These are phyloP conservation scores for Trametes maxima DNA, from an alignment of 768 basidiomycete genomes.

Conservation along the genomic window DNA sequence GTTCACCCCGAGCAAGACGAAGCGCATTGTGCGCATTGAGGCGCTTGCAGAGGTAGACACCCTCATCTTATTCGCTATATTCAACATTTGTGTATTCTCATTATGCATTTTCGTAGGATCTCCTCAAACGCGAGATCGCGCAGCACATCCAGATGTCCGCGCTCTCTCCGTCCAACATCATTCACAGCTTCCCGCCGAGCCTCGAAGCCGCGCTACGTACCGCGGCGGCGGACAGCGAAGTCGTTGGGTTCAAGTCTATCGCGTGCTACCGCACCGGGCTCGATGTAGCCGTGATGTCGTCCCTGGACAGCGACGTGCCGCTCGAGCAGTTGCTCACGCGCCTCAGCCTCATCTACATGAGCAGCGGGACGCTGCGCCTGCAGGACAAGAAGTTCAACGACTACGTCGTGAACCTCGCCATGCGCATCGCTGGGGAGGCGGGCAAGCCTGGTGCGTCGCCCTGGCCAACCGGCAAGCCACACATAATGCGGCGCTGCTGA, in stretches of 20 bases:
- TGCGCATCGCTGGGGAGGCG: conserved; percentile 52
- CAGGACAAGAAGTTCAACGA: conserved; percentile 69
- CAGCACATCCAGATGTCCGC: conserved; percentile 31
- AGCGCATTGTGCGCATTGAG: conserved; percentile 71
- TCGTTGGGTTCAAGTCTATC: conserved; percentile 76
- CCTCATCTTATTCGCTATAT: neutral
- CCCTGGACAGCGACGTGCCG: neutral
- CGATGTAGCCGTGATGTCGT: conserved; percentile 41
- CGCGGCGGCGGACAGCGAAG: conserved; percentile 46
- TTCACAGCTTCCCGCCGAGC: conserved; percentile 30
- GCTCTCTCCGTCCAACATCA: conserved; percentile 15
- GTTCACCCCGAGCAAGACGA: conserved; percentile 53
- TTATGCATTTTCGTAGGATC: neutral
- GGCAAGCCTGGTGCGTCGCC: conserved; percentile 57
- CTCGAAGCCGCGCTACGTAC: conserved; percentile 42
- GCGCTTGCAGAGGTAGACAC: conserved; percentile 63
- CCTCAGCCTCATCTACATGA: conserved; percentile 39
- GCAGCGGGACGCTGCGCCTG: conserved; percentile 49
- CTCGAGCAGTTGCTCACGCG: conserved; percentile 35
- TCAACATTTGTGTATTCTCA: too few relatives aligned
- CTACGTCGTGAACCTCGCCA: conserved; percentile 55
- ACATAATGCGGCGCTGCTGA: neutral
- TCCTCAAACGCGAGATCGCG: neutral
- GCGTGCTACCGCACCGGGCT: conserved; percentile 80
- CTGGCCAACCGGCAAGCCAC: conserved; percentile 6